phyloP scores from a whole-genome alignment of 2,329 filamentous ascomycete species.

The Ceratocystis cubensis region DNA sequence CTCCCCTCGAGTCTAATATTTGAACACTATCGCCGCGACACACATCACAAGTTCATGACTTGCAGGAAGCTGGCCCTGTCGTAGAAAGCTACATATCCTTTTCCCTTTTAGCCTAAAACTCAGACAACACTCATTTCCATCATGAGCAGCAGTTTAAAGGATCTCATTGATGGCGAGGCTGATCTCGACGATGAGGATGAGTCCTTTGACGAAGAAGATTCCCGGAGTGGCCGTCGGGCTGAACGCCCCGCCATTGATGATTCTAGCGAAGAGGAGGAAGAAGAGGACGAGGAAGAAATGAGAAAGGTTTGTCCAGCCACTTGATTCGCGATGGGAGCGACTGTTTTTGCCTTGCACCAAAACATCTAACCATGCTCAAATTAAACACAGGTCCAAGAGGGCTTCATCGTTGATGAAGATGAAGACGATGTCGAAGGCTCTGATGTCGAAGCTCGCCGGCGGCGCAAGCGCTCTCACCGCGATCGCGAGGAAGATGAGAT shows the following conservation, averaged over 20 bases:
- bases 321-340: background rate
- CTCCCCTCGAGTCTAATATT: background rate
- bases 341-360: background rate
- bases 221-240: constrained; percentile 8
- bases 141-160: constrained; percentile 54
- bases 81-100: background rate
- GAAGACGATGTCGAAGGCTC: constrained; percentile 59
- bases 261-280: constrained; percentile 84
- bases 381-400: constrained; percentile 61
- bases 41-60: background rate
- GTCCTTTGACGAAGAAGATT: constrained; percentile 63
- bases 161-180: constrained; percentile 74
- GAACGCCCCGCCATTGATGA: constrained; percentile 38
- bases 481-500: constrained; percentile 78
- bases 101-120: background rate
- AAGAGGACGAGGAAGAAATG: constrained; percentile 83
- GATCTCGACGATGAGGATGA: constrained; percentile 80
- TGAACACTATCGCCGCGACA: background rate
- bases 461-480: constrained; percentile 61
- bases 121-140: background rate
- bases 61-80: background rate
- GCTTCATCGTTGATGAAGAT: constrained; percentile 91
- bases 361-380: constrained; percentile 10
- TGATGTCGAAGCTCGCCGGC: constrained; percentile 45
- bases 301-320: constrained; percentile 43